Conservation (phyloP, 345 rosid genomes). For the Stellera chamaejasme region DNA sequence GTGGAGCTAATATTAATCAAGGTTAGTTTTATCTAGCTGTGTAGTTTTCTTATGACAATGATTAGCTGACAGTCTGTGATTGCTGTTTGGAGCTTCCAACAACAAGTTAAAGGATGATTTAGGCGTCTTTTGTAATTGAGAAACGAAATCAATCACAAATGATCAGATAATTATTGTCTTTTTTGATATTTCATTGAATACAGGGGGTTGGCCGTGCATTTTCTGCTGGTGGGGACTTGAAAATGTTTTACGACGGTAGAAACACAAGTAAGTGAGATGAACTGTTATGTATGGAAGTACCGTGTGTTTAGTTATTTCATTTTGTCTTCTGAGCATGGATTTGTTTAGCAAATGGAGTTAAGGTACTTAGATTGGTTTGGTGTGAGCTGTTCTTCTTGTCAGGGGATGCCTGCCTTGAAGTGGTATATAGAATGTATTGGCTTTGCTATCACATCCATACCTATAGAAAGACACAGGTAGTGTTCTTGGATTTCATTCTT, state of each 20-base stretch:
- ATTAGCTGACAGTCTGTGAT: neutral
- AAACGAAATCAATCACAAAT: too few species aligned
- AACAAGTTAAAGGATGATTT: too few species aligned
- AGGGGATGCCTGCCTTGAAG: slow-evolving; percentile 91
- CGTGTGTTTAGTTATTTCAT: neutral
- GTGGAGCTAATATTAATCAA: slow-evolving; percentile 63
- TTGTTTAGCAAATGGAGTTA: neutral
- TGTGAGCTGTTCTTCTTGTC: slow-evolving; percentile 16
- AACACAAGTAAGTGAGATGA: slow-evolving; percentile 45
- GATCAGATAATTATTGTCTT: neutral
- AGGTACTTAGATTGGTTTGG: slow-evolving; percentile 1
- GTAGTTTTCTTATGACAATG: neutral
- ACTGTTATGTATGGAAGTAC: slow-evolving; percentile 1
- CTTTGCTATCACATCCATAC: slow-evolving; percentile 86
- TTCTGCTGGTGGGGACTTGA: slow-evolving; percentile 96
- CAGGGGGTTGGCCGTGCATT: slow-evolving; percentile 93
- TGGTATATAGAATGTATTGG: slow-evolving; percentile 95
- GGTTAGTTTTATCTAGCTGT: slow-evolving; percentile 24
- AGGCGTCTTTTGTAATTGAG: too few species aligned
- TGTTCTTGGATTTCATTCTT: neutral
- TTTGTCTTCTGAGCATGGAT: neutral
- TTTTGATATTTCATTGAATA: neutral
- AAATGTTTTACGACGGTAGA: slow-evolving; percentile 76
- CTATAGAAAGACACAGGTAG: slow-evolving; percentile 75
- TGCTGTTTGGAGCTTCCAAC: too few species aligned